Percentiles rank a stretch among this genome's conserved stretches.
Evolutionary conservation across 2,329 filamentous ascomycete species (phyloP).

Genomic region (Fusarium longipes): DNA sequence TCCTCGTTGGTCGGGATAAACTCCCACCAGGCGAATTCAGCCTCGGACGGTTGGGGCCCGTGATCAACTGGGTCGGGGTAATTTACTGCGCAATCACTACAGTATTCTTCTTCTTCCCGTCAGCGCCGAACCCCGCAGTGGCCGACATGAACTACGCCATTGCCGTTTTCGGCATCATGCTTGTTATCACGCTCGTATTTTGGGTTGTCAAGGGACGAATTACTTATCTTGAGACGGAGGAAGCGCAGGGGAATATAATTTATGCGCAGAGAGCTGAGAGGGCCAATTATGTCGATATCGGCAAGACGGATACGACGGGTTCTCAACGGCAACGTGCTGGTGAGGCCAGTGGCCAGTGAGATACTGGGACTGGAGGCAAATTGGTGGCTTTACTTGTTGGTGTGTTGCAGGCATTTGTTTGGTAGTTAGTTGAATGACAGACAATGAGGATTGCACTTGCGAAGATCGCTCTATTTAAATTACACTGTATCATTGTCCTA

Average conservation of each 20-base stretch:
- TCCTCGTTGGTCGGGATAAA: slow-evolving; percentile 63
- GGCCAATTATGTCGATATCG: slow-evolving; percentile 23
- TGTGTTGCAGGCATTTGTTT: not conserved
- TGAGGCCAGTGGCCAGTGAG: slow-evolving; percentile 4
- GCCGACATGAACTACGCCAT: slow-evolving; percentile 69
- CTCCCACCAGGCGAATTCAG: slow-evolving; percentile 59
- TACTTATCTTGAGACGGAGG: slow-evolving; percentile 49
- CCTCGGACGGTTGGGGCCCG: slow-evolving; percentile 58
- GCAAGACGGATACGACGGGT: slow-evolving; percentile 17
- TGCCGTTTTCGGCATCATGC: slow-evolving; percentile 66
- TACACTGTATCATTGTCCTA: slow-evolving; percentile 36
- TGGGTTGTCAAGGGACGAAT: slow-evolving; percentile 61
- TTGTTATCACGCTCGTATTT: slow-evolving; percentile 61
- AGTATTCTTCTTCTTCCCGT: slow-evolving; percentile 67
- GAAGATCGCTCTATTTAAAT: slow-evolving; percentile 11
- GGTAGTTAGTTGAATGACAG: not conserved
- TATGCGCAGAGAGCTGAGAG: slow-evolving; percentile 35
- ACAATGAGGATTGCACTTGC: not conserved
- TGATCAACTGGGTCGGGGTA: slow-evolving; percentile 61
- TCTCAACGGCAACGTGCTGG: not conserved
- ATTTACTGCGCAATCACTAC: slow-evolving; percentile 64
- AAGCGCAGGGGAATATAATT: slow-evolving; percentile 43
- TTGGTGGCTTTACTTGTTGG: not conserved
- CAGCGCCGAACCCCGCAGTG: slow-evolving; percentile 55
- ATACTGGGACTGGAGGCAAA: not conserved